Conservation (phyloP, 495 filamentous ascomycete genomes). For the Tuber melanosporum region DNA sequence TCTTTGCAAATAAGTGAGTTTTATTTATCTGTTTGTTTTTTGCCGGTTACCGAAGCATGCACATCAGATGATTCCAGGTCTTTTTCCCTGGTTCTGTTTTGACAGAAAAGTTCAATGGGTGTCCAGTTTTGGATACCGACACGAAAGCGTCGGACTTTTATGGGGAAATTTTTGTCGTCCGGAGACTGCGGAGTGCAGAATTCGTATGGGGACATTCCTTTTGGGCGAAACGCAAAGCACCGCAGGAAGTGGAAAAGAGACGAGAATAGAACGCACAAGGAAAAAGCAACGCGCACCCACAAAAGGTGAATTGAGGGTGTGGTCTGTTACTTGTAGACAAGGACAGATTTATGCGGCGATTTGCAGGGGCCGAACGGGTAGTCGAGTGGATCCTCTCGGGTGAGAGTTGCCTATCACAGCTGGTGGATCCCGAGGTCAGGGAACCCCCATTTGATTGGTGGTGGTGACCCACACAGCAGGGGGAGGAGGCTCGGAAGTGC, state of each 20-base stretch:
- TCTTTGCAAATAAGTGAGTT: not conserved
- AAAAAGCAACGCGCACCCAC: slow-evolving; percentile 21
- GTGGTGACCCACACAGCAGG: slow-evolving; percentile 24
- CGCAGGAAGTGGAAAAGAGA: slow-evolving; percentile 1
- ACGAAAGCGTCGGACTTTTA: slow-evolving; percentile 18
- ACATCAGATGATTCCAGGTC: slow-evolving; percentile 1
- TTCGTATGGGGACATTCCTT: slow-evolving; percentile 10
- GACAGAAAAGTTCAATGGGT: slow-evolving; percentile 13
- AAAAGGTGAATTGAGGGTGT: slow-evolving; percentile 21
- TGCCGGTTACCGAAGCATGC: slow-evolving; percentile 23
- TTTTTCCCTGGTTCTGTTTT: slow-evolving; percentile 6
- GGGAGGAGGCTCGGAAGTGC: slow-evolving; percentile 18
- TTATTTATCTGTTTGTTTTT: slow-evolving; percentile 13
- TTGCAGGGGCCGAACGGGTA: slow-evolving; percentile 37
- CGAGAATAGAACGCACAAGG: not conserved
- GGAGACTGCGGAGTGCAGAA: slow-evolving; percentile 18
- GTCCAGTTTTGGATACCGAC: slow-evolving; percentile 20
- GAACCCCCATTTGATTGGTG: slow-evolving; percentile 21
- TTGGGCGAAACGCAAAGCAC: slow-evolving; percentile 28
- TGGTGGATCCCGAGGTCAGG: slow-evolving; percentile 38
- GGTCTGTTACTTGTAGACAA: slow-evolving; percentile 7
- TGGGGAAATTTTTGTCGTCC: slow-evolving; percentile 9
- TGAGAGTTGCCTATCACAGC: slow-evolving; percentile 39
- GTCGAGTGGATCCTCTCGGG: slow-evolving; percentile 37
- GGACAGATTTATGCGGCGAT: slow-evolving; percentile 20